These are phyloP conservation scores for Penicillium egyptiacum DNA, from an alignment of 495 filamentous ascomycete species.

Conservation along the genomic window DNA sequence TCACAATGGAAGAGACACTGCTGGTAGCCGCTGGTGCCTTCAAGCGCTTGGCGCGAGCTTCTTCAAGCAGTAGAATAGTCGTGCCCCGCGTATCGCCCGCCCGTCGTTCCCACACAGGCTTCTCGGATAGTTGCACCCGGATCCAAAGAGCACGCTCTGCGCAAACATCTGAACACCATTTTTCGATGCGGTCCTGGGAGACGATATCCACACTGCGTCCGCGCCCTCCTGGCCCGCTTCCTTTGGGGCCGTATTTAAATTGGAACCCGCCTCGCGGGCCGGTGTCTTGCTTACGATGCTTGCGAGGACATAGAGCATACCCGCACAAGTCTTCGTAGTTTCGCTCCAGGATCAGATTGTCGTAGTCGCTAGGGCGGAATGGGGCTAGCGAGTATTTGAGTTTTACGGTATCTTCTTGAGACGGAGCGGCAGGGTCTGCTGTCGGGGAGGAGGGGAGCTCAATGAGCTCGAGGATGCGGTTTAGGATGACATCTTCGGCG, in stretches of 20 bases:
- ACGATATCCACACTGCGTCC: slow-evolving; percentile 58
- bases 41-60: slow-evolving; percentile 28
- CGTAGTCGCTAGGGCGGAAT: slow-evolving; percentile 87
- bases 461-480: slow-evolving; percentile 64
- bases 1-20: slow-evolving; percentile 28
- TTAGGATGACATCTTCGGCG: slow-evolving; percentile 68
- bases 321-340: slow-evolving; percentile 78
- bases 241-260: slow-evolving; percentile 48
- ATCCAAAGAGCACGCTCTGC: slow-evolving; percentile 76
- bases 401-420: slow-evolving; percentile 49
- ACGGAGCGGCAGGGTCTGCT: slow-evolving; percentile 59
- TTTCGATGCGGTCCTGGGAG: slow-evolving; percentile 67
- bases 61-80: slow-evolving; percentile 57
- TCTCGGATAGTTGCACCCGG: slow-evolving; percentile 77
- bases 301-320: slow-evolving; percentile 70
- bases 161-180: slow-evolving; percentile 85
- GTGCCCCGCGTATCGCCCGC: slow-evolving; percentile 38
- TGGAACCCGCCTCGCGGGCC: slow-evolving; percentile 42
- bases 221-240: slow-evolving; percentile 52
- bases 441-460: slow-evolving; percentile 53
- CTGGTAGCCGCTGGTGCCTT: slow-evolving; percentile 14
- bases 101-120: slow-evolving; percentile 72
- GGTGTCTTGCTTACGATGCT: slow-evolving; percentile 47
- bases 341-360: slow-evolving; percentile 80
- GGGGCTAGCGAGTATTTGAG: slow-evolving; percentile 60